Evolutionary conservation across 805 yeast species (phyloP).

Genomic region (Wickerhamiella nectarea): DNA sequence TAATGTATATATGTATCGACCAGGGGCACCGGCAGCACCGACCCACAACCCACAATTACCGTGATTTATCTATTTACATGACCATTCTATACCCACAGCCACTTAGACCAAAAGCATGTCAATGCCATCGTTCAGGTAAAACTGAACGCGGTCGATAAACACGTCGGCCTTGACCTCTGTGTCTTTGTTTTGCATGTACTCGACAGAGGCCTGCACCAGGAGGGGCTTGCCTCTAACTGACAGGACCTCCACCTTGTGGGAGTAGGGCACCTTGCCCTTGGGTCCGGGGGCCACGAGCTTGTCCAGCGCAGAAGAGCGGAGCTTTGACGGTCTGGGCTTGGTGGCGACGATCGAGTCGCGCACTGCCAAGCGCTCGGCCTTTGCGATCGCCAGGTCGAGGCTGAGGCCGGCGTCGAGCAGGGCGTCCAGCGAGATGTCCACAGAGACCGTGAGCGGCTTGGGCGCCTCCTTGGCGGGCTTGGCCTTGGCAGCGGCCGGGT

Average conservation of each 20-base stretch:
- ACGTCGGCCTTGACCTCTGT: conserved; percentile 6
- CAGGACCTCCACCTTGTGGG: conserved; percentile 14
- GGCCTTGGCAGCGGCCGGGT: conserved; percentile 15
- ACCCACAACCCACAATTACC: too few relatives aligned
- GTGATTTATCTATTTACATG: background rate
- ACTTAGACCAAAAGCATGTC: background rate
- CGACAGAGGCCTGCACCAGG: conserved; percentile 13
- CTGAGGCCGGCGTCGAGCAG: conserved; percentile 19
- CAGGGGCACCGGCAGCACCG: too few relatives aligned
- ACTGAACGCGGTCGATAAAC: conserved; percentile 10
- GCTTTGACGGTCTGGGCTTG: conserved; percentile 28
- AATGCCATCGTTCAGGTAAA: conserved; percentile 4
- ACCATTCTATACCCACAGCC: too few relatives aligned
- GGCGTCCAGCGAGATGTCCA: conserved; percentile 13
- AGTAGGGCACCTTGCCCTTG: conserved; percentile 30
- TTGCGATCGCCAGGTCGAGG: conserved; percentile 28
- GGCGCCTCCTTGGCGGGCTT: conserved; percentile 15
- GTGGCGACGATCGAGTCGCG: conserved; percentile 29
- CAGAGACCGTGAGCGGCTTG: conserved; percentile 15
- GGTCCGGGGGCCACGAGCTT: conserved; percentile 35
- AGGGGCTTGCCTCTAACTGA: conserved; percentile 15
- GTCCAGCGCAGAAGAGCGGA: conserved; percentile 48
- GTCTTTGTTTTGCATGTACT: conserved; percentile 12
- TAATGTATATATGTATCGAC: too few relatives aligned
- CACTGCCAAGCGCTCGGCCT: conserved; percentile 29